Evolutionary conservation across 345 rosid species (phyloP), one percentile per base, ranked within the genome.

Genomic region (Rhizophora mangle): DNA sequence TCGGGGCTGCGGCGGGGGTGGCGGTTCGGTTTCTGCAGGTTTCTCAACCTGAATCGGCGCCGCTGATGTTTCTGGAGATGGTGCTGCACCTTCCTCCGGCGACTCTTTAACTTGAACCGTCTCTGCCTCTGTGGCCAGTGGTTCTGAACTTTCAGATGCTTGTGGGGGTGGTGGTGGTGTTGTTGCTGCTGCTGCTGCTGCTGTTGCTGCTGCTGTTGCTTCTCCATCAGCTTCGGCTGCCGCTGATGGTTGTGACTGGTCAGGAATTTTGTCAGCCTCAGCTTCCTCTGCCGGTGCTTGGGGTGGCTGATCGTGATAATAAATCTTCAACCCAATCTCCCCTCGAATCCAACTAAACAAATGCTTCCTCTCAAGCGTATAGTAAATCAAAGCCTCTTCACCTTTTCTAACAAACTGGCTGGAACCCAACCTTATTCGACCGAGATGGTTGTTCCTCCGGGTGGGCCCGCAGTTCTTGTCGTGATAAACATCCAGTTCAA

Each of bases 351-450:
- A 89, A 72, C 74, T 78, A n/a, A 86, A 26, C 78, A 79, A 51
- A 68, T 75, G 75, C 81, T 90, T 93, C 80, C 72, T 89, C 79
- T 87, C 85, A 55, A 93, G 67, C 19, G 83, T 78, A 68, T 88
- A 93, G 68, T 89, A 91, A 54, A 93, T 89, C 65, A 91, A 71
- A 13, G 94, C 97, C 65, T 91, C 98, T 60, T 91, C 97, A 8
- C 98, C 98, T 73, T 83, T 83, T 47, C 69, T 77, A n/a, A 89
- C 97, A 36, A 91, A 93, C 84, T 91, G 97, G 27, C 76, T 72
- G 0, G 89, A 85, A 49, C 84, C 84, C 67, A 93, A 68, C 65
- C 82, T 73, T 24, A 91, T 76, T 72, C 96, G 79, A 6, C 98
- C 98, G 2, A 93, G 84, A 74, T 75, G 86, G 31, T 82, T 83